Percentiles rank a stretch among this genome's conserved stretches.
phyloP scores from a whole-genome alignment of 1,139 yeast species.

The Protomyces macrosporus region DNA sequence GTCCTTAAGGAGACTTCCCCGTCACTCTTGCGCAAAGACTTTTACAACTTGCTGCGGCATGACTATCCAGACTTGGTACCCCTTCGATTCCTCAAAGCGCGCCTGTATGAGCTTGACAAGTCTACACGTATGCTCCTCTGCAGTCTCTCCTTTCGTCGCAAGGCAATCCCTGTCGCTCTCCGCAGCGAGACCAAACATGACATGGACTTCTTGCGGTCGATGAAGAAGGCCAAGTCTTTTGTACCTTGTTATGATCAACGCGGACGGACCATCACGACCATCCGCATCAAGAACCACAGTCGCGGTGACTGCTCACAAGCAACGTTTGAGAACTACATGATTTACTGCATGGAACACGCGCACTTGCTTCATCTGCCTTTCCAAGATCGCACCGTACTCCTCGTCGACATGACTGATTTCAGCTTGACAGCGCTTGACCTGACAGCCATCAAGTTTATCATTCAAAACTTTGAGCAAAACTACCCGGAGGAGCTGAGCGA shows the following conservation, averaged over 20 bases:
- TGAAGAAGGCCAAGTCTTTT: constrained; percentile 17
- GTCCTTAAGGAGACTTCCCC: constrained; percentile 1
- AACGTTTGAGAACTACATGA: constrained; percentile 11
- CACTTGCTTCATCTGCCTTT: constrained; percentile 14
- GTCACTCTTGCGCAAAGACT: constrained; percentile 8
- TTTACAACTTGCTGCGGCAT: constrained; percentile 10
- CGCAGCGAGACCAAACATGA: constrained; percentile 15
- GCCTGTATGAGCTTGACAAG: constrained; percentile 9
- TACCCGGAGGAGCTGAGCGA: constrained; percentile 24
- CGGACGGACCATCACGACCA: constrained; percentile 18
- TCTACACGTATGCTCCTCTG: constrained; percentile 17
- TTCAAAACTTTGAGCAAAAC: constrained; percentile 23
- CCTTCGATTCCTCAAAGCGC: constrained; percentile 18
- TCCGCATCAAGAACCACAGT: constrained; percentile 9
- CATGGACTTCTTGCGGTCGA: constrained; percentile 5
- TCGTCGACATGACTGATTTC: constrained; percentile 21
- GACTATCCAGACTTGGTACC: constrained; percentile 23
- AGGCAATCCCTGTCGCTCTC: constrained; percentile 11
- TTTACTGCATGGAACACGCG: constrained; percentile 22
- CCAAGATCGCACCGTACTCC: constrained; percentile 19
- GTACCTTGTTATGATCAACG: constrained; percentile 23
- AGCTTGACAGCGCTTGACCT: constrained; percentile 14
- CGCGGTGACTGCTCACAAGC: constrained; percentile 22
- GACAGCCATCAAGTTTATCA: constrained; percentile 20
- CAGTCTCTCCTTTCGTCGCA: constrained; percentile 5